A percentile compares a stretch with the other conserved stretches of the same genome.
Evolutionary conservation across 371 early-diverging fungal species (phyloP).

Genomic region (Funneliformis caledonium): DNA sequence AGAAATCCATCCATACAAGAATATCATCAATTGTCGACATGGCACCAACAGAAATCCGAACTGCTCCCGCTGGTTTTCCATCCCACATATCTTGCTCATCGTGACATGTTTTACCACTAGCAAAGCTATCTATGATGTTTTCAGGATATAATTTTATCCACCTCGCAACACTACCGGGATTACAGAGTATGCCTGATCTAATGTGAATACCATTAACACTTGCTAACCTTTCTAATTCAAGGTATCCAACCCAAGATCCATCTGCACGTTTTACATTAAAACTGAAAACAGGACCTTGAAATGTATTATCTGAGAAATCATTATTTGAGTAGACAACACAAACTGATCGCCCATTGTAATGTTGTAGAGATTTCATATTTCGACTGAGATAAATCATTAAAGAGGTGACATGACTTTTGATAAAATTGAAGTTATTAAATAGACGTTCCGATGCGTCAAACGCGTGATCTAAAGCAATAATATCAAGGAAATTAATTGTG

Average conservation of each 20-base stretch:
- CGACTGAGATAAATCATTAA: conserved; percentile 47
- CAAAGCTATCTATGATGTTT: conserved; percentile 43
- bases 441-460: conserved; percentile 53
- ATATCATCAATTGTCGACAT: conserved; percentile 61
- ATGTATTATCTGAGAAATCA: conserved; percentile 40
- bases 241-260: conserved; percentile 58
- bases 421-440: conserved; percentile 44
- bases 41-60: conserved; percentile 78
- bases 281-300: conserved; percentile 68
- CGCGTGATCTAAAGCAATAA: conserved; percentile 65
- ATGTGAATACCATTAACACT: conserved; percentile 63
- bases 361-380: conserved; percentile 51
- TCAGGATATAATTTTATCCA: conserved; percentile 55
- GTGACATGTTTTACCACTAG: conserved; percentile 65
- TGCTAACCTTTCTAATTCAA: conserved; percentile 64
- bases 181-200: conserved; percentile 75
- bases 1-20: conserved; percentile 54
- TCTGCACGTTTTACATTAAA: conserved; percentile 63
- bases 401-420: conserved; percentile 50
- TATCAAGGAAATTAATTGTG: conserved; percentile 70
- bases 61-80: conserved; percentile 63
- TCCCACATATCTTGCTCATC: conserved; percentile 67
- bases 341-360: conserved; percentile 55
- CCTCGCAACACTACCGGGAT: conserved; percentile 72
- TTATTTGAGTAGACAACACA: conserved; percentile 59